Percentiles rank a stretch among this genome's conserved stretches.
Conservation (phyloP, 768 basidiomycete species). For the Termitomyces sp. region DNA sequence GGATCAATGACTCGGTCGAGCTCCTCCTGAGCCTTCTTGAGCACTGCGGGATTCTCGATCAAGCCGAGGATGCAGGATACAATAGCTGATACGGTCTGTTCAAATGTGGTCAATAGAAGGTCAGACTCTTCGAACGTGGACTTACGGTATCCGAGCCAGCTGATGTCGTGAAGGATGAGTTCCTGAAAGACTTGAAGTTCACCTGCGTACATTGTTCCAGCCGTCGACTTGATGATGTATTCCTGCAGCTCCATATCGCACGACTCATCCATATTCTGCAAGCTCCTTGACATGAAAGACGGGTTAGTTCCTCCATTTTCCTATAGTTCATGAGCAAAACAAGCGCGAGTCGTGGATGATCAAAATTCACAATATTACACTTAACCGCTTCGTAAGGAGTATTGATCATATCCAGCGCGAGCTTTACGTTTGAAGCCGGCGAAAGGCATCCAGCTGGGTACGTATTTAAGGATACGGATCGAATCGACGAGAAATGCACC, state of each 20-base stretch:
- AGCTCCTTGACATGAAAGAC: slow-evolving; percentile 19
- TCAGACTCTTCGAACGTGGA: not conserved
- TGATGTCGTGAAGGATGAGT: slow-evolving; percentile 3
- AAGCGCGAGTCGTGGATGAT: not conserved
- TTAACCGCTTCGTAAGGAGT: slow-evolving; percentile 21
- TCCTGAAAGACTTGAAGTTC: not conserved
- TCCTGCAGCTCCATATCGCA: slow-evolving; percentile 18
- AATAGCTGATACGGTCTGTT: slow-evolving; percentile 24
- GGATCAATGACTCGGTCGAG: slow-evolving; percentile 27
- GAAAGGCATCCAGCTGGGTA: slow-evolving; percentile 35
- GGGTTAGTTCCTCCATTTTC: slow-evolving; percentile 17
- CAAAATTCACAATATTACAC: slow-evolving; percentile 16
- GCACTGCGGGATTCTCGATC: slow-evolving; percentile 24
- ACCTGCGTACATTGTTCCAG: slow-evolving; percentile 27
- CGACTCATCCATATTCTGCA: slow-evolving; percentile 17
- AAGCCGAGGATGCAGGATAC: slow-evolving; percentile 27
- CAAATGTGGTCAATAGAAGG: not conserved
- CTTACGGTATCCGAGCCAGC: slow-evolving; percentile 30
- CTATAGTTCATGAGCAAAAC: slow-evolving; percentile 3
- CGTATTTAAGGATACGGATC: slow-evolving; percentile 26
- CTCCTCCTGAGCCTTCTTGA: slow-evolving; percentile 28
- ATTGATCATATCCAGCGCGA: slow-evolving; percentile 19
- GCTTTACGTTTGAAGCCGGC: slow-evolving; percentile 31
- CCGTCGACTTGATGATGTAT: slow-evolving; percentile 19
- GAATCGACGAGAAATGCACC: slow-evolving; percentile 33